These are phyloP conservation scores for Atalantia buxifolia DNA, from an alignment of 345 rosid species.

Conservation along the genomic window DNA sequence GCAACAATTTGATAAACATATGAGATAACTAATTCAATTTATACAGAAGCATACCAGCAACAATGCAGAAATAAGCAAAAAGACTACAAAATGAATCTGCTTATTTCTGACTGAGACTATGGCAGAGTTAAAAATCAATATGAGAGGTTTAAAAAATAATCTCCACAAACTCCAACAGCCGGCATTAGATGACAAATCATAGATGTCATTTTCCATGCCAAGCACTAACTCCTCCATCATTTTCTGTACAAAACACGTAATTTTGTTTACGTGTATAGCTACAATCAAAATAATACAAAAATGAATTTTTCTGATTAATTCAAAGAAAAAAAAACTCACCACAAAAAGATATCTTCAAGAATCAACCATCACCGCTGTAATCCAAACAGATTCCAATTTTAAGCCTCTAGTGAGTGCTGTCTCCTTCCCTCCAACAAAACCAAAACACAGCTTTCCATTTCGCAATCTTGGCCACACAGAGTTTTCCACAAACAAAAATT, in stretches of 20 bases:
- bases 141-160: neutral
- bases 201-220: constrained; percentile 26
- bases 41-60: constrained; percentile 5
- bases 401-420: constrained; percentile 10
- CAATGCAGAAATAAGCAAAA: neutral
- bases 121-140: neutral
- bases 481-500: neutral
- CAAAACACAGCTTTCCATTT: constrained; percentile 16
- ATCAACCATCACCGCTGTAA: neutral
- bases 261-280: neutral
- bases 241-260: neutral
- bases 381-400: constrained; percentile 14
- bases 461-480: constrained; percentile 12
- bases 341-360: neutral
- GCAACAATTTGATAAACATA: neutral
- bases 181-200: constrained; percentile 19
- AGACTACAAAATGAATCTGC: neutral
- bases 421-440: constrained; percentile 12
- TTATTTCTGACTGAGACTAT: neutral
- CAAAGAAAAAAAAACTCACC: constrained; percentile 24
- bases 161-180: constrained; percentile 23
- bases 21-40: neutral
- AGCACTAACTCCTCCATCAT: neutral
- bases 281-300: constrained; percentile 1
- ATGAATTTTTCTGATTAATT: neutral